A percentile compares a stretch with the other conserved stretches of the same genome.
These are phyloP conservation scores for Ceratocystis smalleyi DNA, from an alignment of 2,329 filamentous ascomycete genomes.

Conservation along the genomic window DNA sequence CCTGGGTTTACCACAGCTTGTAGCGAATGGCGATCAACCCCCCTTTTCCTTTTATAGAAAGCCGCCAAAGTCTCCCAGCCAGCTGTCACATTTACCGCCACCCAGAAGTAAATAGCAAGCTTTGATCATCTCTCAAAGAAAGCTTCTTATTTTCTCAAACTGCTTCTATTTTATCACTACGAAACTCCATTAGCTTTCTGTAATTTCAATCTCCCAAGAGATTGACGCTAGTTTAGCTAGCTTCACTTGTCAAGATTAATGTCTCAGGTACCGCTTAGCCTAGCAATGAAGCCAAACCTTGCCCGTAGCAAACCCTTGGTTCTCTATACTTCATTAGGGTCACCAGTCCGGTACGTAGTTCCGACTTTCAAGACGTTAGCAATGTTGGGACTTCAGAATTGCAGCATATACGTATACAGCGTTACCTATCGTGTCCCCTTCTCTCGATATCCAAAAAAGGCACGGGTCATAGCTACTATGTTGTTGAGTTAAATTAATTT, in stretches of 20 bases:
- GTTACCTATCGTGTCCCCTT: background rate
- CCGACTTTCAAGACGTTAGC: background rate
- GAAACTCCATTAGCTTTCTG: background rate
- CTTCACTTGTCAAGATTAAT: constrained; percentile 5
- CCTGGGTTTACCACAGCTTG: background rate
- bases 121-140: no score
- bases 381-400: background rate
- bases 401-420: no score
- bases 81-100: background rate
- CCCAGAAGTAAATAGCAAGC: no score
- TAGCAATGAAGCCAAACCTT: background rate
- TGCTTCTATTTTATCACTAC: background rate
- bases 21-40: background rate
- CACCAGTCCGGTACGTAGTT: no score
- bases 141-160: no score
- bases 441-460: background rate
- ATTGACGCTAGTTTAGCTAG: constrained; percentile 2
- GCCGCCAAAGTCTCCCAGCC: background rate
- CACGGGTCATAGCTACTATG: background rate
- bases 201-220: background rate
- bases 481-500: background rate
- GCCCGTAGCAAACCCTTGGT: background rate
- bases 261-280: constrained; percentile 4
- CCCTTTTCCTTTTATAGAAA: background rate
- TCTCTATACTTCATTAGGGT: background rate